These are phyloP conservation scores for Trichophaea hybrida DNA, from an alignment of 2,329 filamentous ascomycete genomes.

Conservation along the genomic window DNA sequence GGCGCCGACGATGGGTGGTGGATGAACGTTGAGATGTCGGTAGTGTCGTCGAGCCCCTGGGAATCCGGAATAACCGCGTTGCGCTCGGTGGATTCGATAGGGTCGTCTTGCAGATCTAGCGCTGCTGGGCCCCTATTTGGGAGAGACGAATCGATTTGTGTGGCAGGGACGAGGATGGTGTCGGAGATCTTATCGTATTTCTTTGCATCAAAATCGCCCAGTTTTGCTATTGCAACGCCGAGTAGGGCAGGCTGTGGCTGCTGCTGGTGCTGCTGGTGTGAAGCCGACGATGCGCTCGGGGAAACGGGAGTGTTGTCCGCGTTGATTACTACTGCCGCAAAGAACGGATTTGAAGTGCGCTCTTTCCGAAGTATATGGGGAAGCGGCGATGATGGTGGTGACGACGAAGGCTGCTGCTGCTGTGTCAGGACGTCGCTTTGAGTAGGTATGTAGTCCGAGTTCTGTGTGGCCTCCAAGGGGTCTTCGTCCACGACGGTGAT, in stretches of 20 bases:
- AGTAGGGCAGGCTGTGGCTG: background rate
- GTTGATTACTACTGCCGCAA: background rate
- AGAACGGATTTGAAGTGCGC: background rate
- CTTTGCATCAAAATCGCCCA: background rate
- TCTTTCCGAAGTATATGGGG: background rate
- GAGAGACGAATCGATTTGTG: background rate
- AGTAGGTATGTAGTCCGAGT: background rate
- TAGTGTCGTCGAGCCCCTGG: background rate
- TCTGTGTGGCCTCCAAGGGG: background rate
- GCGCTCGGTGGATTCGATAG: background rate
- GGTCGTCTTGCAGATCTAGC: background rate
- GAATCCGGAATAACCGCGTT: constrained; percentile 4
- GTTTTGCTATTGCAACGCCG: background rate
- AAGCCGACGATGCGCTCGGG: background rate
- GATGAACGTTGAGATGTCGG: background rate
- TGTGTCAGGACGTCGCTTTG: background rate
- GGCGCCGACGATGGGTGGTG: background rate
- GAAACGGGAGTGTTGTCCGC: background rate
- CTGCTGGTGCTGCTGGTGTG: background rate
- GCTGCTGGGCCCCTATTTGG: background rate
- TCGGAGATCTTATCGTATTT: background rate
- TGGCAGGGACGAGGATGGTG: background rate
- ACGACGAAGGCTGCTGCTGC: background rate
- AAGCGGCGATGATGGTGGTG: background rate
- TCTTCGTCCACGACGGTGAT: background rate